A percentile compares a stretch with the other conserved stretches of the same genome.
Conservation (phyloP, 1,139 yeast genomes). For the Taphrina wiesneri region DNA sequence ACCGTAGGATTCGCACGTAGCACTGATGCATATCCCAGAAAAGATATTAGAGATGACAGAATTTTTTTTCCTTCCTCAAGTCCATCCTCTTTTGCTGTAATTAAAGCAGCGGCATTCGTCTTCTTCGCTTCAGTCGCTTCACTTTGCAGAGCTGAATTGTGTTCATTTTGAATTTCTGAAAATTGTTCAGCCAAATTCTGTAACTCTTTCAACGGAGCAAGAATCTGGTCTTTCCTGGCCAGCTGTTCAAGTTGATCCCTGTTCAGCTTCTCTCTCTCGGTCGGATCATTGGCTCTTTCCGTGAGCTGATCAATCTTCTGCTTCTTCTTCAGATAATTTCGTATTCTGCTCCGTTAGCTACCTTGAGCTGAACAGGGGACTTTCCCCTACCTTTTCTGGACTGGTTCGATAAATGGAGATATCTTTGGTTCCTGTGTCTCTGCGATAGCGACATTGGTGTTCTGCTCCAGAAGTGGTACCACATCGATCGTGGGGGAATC, state of each 20-base stretch:
- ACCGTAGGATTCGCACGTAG: slow-evolving; percentile 35
- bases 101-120: slow-evolving; percentile 23
- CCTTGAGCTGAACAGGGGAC: neutral
- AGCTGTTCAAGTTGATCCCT: slow-evolving; percentile 48
- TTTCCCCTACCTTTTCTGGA: slow-evolving; percentile 26
- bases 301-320: slow-evolving; percentile 27
- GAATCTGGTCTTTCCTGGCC: slow-evolving; percentile 45
- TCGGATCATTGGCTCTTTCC: slow-evolving; percentile 18
- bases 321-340: slow-evolving; percentile 31
- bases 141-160: slow-evolving; percentile 25
- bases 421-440: neutral
- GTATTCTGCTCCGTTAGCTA: slow-evolving; percentile 15
- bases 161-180: slow-evolving; percentile 39
- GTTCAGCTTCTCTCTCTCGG: slow-evolving; percentile 44
- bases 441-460: neutral
- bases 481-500: neutral
- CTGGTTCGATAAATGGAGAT: slow-evolving; percentile 24
- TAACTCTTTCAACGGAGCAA: slow-evolving; percentile 47
- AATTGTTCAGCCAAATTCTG: slow-evolving; percentile 44
- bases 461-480: neutral
- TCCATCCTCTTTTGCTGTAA: slow-evolving; percentile 30
- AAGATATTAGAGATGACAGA: slow-evolving; percentile 43
- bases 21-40: slow-evolving; percentile 46
- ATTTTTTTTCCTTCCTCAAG: slow-evolving; percentile 40
- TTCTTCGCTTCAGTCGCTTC: slow-evolving; percentile 14